Evolutionary conservation across 345 rosid genomes (phyloP), one percentile per base, ranked within the genome.

Genomic region (Bretschneidera sinensis): DNA sequence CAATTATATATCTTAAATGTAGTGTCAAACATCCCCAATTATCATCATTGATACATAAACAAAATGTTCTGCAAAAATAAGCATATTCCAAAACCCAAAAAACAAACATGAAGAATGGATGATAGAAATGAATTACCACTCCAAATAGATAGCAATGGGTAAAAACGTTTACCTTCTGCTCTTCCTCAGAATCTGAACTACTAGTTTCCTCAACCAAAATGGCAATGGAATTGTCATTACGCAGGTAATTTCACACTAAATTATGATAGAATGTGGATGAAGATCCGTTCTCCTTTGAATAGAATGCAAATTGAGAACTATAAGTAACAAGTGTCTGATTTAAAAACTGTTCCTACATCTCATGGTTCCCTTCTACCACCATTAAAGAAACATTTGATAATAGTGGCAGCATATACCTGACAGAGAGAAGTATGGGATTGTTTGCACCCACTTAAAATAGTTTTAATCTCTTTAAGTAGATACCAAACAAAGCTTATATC

Each of bases 121-220:
- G 19, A 14, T 47, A 28, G 16, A 55, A 3, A 14, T 49, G 19
- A 5, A 56, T 17, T 7, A 5, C 49, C 17, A 15, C 31, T 21
- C 10, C 23, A 13, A 5, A 21, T 21, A 5, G 2, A 14, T 48
- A n/a, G n/a, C n/a, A n/a, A 22, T 11, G n/a, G n/a, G 18, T 7
- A 14, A 43, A 28, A 0, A 0, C 6, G 16, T 43, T 24, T 68
- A 81, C 92, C 79, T 79, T 81, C 20, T 53, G 71, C 28, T 86
- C 94, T 53, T 86, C 91, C 68, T 89, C 94, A 0, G 94, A 88
- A 9, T 81, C 84, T 0, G 88, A 82, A 16, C 84, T 79, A 51
- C 84, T 77, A 22, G 80, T 72, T 48, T 82, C 92, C 39, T 55
- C 69, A n/a, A n/a, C n/a, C n/a, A n/a, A n/a, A n/a, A n/a, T n/a